Evolutionary conservation across 2,329 filamentous ascomycete species (phyloP), one percentile per base, ranked within the genome.

Genomic region (Cryoendolithus antarcticus): DNA sequence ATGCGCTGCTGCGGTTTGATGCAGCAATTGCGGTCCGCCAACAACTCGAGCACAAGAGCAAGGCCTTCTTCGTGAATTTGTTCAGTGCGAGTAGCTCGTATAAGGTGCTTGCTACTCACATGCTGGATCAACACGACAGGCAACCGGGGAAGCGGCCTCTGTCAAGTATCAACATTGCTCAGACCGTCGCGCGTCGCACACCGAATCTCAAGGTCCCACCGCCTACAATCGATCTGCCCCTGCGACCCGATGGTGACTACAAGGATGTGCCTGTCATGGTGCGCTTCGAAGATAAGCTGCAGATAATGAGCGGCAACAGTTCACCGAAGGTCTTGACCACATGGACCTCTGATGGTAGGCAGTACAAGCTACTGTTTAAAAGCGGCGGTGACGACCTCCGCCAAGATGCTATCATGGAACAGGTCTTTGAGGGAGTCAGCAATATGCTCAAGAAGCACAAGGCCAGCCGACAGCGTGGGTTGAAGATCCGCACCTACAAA

Each of bases 351-450:
- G 75, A 95, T 59, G 93, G 91, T 5, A 65, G 71, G 40, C 74
- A 71, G 29, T 94, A 88, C 64, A 94, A 84, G 59, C 86, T 95
- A 62, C 69, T 98, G 69, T 79, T 94, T 57, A 98, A 98, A 69
- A 86, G 86, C 45, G 88, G 91, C 11, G 89, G 89, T 55, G 91
- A 98, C 58, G 89, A 98, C 57, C 72, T 99, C 9, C 82, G 93
- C 6, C 91, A 98, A 64, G 91, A 99, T 55, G 86, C 89, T 33
- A 98, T 79, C 67, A 99, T 99, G 93, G 93, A 98, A 61, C 91
- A 99, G 62, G 91, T 98, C 1, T 99, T 98, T 58, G 85, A 88
- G 42, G 86, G 93, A 61, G 91, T 95, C 13, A 96, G 86, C 42
- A 83, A 84, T 37, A 74, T 98, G 13, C 69, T 99, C 19, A 83